Evolutionary conservation across 495 filamentous ascomycete species (phyloP).

Genomic region (Penicillium salamii): DNA sequence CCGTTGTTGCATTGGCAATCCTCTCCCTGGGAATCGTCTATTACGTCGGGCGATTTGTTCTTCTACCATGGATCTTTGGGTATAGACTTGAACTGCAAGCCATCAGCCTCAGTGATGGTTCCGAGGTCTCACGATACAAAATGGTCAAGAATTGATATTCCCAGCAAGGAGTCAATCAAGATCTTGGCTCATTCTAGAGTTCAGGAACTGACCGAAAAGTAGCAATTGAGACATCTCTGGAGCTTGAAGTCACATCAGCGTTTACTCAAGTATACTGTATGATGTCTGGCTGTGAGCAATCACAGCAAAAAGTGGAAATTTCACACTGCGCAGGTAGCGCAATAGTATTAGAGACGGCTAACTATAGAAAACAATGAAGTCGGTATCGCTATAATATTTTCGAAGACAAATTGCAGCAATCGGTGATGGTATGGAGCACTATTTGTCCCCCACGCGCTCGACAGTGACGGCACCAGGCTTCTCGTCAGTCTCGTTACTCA

Average conservation of each 20-base stretch:
- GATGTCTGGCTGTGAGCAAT: too few species aligned
- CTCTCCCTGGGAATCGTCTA: constrained; percentile 30
- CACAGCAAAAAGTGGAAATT: too few species aligned
- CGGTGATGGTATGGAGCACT: not conserved
- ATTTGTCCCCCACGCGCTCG: constrained; percentile 23
- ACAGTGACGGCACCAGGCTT: constrained; percentile 26
- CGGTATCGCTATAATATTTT: constrained; percentile 1
- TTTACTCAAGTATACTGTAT: too few species aligned
- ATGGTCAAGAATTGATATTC: constrained; percentile 1
- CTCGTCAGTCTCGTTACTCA: constrained; percentile 14
- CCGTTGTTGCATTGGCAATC: constrained; percentile 36
- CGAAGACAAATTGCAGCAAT: not conserved
- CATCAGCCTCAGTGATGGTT: constrained; percentile 22
- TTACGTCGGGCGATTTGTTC: constrained; percentile 29
- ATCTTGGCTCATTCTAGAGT: too few species aligned
- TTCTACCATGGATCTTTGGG: constrained; percentile 25
- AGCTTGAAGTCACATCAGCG: too few species aligned
- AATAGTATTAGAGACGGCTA: constrained; percentile 7
- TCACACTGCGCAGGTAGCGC: not conserved
- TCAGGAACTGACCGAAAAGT: too few species aligned
- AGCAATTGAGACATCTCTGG: too few species aligned
- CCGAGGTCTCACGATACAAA: constrained; percentile 22
- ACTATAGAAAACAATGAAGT: not conserved
- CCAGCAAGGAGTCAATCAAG: too few species aligned
- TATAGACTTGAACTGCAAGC: constrained; percentile 17